These are phyloP conservation scores for Arbutus unedo DNA, from an alignment of 148 eudicot species.

Conservation along the genomic window DNA sequence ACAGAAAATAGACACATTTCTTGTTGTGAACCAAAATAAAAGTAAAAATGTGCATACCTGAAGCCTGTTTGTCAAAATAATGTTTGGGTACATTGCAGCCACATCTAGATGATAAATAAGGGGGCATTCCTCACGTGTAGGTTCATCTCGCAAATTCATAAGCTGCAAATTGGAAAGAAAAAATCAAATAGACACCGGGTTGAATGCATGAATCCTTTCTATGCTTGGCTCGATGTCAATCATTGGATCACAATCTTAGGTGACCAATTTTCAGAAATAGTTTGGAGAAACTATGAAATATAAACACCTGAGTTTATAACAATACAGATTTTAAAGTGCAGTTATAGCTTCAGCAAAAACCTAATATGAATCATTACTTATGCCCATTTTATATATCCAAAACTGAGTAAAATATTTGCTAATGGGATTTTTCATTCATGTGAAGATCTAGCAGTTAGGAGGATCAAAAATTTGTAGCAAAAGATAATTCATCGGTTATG, in stretches of 20 bases:
- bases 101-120: slow-evolving; percentile 99
- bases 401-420: background rate
- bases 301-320: background rate
- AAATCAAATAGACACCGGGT: background rate
- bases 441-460: background rate
- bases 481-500: background rate
- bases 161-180: slow-evolving; percentile 54
- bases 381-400: background rate
- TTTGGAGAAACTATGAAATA: background rate
- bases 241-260: background rate
- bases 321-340: background rate
- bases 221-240: slow-evolving; percentile 7
- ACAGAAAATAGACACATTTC: background rate
- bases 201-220: background rate
- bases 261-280: background rate
- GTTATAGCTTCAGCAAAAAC: background rate
- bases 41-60: slow-evolving; percentile 55
- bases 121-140: slow-evolving; percentile 86
- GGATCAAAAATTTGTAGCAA: background rate
- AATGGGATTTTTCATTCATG: background rate
- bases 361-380: no score
- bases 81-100: slow-evolving; percentile 99
- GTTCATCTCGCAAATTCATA: slow-evolving; percentile 62
- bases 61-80: slow-evolving; percentile 96
- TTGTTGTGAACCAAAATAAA: background rate